Evolutionary conservation across 495 filamentous ascomycete species (phyloP).

Genomic region (Amphirosellinia nigrospora): DNA sequence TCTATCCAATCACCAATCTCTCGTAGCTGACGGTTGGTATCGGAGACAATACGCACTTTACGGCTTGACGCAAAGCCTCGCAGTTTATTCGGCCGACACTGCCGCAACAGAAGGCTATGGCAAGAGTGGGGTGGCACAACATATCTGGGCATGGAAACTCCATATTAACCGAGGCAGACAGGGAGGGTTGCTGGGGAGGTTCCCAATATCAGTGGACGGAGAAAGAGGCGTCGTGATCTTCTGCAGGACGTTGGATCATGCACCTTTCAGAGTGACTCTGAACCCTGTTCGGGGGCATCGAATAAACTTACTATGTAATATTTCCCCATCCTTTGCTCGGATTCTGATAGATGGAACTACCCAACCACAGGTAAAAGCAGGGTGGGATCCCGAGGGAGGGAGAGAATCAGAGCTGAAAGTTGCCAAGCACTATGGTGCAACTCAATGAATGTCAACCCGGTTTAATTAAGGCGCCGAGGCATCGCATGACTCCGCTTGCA

Average conservation of each 20-base stretch:
- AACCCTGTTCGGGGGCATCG: not conserved
- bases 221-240: slow-evolving; percentile 11
- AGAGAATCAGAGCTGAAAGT: slow-evolving; percentile 15
- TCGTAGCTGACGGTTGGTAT: not conserved
- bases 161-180: not conserved
- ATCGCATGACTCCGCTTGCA: not conserved
- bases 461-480: not conserved
- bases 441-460: slow-evolving; percentile 1
- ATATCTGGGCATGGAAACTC: not conserved
- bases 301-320: not conserved
- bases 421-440: slow-evolving; percentile 18
- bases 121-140: not conserved
- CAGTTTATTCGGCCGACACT: not conserved
- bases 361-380: not conserved
- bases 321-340: not conserved
- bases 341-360: not conserved
- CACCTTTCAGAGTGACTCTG: not conserved
- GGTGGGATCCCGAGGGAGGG: slow-evolving; percentile 1
- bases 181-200: not conserved
- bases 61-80: not conserved
- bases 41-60: not conserved
- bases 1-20: not conserved
- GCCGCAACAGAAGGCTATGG: not conserved
- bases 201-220: not conserved
- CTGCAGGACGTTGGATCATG: slow-evolving; percentile 19